Evolutionary conservation across 192 early-diverging fungal genomes (phyloP), one percentile per base, ranked within the genome.

Genomic region (Funneliformis geosporum): DNA sequence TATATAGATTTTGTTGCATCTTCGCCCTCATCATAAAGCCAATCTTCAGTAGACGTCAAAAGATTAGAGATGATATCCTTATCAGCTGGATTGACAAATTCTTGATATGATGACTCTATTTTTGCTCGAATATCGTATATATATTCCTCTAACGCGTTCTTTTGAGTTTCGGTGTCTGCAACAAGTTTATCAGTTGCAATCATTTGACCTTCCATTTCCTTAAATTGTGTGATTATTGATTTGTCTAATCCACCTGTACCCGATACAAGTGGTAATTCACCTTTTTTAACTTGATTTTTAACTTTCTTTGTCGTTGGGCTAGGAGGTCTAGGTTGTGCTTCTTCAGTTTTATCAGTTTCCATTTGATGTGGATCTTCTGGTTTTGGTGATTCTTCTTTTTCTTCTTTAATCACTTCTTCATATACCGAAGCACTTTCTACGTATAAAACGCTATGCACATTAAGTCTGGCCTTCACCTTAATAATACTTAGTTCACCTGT

Each of bases 11-110:
- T 97, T 83, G 93, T 91, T 0, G 94, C 89, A 83, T 95, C 95
- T 71, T 97, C 95, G 70, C 97, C 97, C 81, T 98, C 96, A 67
- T 95, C 96, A 87, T 99, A 99, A 80, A 99, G 90, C 97, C 97
- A 99, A 84, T 97, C 94, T 90, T 98, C 97, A 76, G 91, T 91
- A n/a, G 86, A 89, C 79, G 88, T 94, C 73, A 97, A 85, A 27
- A 89, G 86, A 64, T 78, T 73, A 73, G 90, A 82, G 84, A 97
- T 96, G 72, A 85, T 82, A 16, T 91, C 89, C 82, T 93, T 90
- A 82, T 91, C 89, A 25, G 81, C 79, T 60, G 93, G 93, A 82
- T 92, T 87, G 43, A 95, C 86, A 85, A 89, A 99, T 6, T 91
- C 91, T 64, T 84, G 81, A 87, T 92, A 95, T 60, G 80, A 82